phyloP scores from a whole-genome alignment of 176 grass and related monocot species.

The Musa acuminata region DNA sequence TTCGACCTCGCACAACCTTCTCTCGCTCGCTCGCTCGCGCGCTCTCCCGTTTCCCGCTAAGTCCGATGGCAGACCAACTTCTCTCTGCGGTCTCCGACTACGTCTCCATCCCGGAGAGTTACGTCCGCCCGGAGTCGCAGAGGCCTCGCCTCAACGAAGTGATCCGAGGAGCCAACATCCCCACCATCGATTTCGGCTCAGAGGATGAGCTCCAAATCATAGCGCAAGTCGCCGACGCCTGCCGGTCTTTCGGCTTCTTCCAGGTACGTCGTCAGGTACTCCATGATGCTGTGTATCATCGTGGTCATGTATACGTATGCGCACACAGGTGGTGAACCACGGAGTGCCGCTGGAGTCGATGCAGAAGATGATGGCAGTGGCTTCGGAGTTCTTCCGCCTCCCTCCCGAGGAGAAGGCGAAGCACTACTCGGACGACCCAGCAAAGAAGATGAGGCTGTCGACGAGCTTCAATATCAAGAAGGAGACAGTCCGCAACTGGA shows the following conservation, averaged over 20 bases:
- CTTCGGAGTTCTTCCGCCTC: constrained; percentile 52
- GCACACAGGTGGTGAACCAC: constrained; percentile 45
- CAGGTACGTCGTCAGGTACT: constrained; percentile 26
- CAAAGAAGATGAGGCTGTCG: constrained; percentile 76
- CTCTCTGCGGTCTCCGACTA: constrained; percentile 37
- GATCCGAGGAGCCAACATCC: constrained; percentile 31
- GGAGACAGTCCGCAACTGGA: constrained; percentile 83
- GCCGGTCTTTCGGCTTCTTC: constrained; percentile 62
- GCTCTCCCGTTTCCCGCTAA: too few species aligned
- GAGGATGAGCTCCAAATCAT: constrained; percentile 8
- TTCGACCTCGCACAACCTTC: too few species aligned
- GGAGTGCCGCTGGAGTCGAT: constrained; percentile 32
- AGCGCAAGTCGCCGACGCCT: constrained; percentile 41
- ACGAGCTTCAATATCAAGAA: constrained; percentile 94
- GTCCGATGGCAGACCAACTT: constrained; percentile 25
- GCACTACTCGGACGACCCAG: constrained; percentile 79
- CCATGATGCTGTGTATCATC: background rate
- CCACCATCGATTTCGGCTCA: constrained; percentile 40
- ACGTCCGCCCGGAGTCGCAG: constrained; percentile 46
- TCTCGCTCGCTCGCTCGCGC: too few species aligned
- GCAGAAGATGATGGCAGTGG: constrained; percentile 22
- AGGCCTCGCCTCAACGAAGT: constrained; percentile 54
- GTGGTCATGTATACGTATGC: background rate
- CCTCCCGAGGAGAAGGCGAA: constrained; percentile 71
- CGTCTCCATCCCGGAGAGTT: constrained; percentile 32